These are phyloP conservation scores for Arachnopeziza araneosa DNA, from an alignment of 2,329 filamentous ascomycete genomes.

Conservation along the genomic window DNA sequence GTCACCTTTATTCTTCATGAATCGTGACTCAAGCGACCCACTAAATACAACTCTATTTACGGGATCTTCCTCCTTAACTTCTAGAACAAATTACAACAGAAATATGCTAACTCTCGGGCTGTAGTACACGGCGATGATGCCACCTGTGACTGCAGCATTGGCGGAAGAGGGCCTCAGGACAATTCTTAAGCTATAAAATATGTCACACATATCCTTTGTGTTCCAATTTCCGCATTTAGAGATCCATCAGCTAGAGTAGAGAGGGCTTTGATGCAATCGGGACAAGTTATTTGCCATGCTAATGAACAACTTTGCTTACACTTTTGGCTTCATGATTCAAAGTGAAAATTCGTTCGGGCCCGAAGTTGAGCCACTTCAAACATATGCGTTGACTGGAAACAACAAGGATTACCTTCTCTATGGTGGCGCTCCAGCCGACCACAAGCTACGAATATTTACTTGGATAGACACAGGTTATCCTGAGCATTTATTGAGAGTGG, in stretches of 20 bases:
- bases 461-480: too few species aligned
- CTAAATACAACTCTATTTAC: too few species aligned
- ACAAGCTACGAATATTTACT: too few species aligned
- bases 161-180: background rate
- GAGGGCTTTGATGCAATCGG: too few species aligned
- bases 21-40: too few species aligned
- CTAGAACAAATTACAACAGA: too few species aligned
- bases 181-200: background rate
- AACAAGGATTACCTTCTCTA: too few species aligned
- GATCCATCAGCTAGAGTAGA: background rate
- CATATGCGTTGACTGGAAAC: too few species aligned
- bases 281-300: background rate
- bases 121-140: background rate
- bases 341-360: background rate
- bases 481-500: conserved; percentile 9
- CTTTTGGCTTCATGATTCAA: background rate
- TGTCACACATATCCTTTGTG: background rate
- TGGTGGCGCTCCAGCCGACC: too few species aligned
- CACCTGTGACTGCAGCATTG: background rate
- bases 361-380: background rate
- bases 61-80: too few species aligned
- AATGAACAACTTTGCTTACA: conserved; percentile 2
- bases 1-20: too few species aligned
- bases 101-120: background rate
- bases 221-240: background rate